Conservation (phyloP, 257 asterid genomes). For the Scutellaria minor region DNA sequence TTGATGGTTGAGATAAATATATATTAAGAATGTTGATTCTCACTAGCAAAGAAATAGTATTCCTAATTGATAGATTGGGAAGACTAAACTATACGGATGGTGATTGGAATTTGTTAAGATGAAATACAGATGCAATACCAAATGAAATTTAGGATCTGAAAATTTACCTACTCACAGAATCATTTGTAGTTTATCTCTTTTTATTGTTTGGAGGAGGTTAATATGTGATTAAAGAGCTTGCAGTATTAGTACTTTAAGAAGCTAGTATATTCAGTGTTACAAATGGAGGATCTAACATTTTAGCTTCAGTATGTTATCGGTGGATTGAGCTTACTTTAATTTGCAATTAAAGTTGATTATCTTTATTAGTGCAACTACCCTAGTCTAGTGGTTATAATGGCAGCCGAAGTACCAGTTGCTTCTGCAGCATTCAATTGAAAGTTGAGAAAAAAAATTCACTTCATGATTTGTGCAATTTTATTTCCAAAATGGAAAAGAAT, state of each 20-base stretch:
- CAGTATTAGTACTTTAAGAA: background rate
- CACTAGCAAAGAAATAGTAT: background rate
- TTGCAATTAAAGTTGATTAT: too few relatives aligned
- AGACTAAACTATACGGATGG: conserved; percentile 9
- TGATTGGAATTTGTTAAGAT: background rate
- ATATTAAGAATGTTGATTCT: conserved; percentile 7
- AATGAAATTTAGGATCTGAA: background rate
- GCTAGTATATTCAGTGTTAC: background rate
- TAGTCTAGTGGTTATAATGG: conserved; percentile 16
- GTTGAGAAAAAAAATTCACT: background rate
- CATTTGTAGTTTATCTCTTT: conserved; percentile 5
- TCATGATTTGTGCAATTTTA: conserved; percentile 4
- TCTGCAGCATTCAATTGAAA: background rate
- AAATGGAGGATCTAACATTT: conserved; percentile 13
- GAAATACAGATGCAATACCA: background rate
- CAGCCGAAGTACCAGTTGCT: background rate
- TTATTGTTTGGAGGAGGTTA: background rate
- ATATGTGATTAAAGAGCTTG: background rate
- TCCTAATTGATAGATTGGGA: background rate
- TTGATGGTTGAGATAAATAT: conserved; percentile 15
- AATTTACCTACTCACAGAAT: background rate
- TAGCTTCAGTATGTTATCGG: background rate
- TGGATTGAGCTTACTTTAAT: conserved; percentile 3
- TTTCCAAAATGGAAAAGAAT: background rate
- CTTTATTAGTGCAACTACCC: background rate